A percentile compares a stretch with the other conserved stretches of the same genome.
These are phyloP conservation scores for Jacaranda copaia DNA, from an alignment of 257 asterid species.

Conservation along the genomic window DNA sequence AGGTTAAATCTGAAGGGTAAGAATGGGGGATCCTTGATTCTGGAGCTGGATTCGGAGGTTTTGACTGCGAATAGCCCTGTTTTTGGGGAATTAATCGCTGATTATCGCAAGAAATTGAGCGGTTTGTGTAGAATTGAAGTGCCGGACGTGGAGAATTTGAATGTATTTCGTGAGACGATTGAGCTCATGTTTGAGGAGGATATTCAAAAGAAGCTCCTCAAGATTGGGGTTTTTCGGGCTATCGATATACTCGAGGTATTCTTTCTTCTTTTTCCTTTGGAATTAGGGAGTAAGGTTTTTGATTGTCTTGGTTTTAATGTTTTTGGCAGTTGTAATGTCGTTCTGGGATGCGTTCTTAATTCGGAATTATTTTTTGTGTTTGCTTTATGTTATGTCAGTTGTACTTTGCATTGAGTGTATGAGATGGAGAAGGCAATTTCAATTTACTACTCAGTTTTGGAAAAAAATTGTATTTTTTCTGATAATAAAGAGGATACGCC, in stretches of 20 bases:
- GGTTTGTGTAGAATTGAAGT: constrained; percentile 91
- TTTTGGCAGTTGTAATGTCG: constrained; percentile 7
- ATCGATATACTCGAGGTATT: constrained; percentile 87
- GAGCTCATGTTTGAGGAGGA: constrained; percentile 95
- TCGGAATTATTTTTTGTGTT: background rate
- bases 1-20: constrained; percentile 84
- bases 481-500: constrained; percentile 13
- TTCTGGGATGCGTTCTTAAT: background rate
- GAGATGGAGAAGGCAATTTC: constrained; percentile 8
- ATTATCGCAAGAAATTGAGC: constrained; percentile 55
- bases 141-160: constrained; percentile 82
- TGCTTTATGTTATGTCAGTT: background rate
- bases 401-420: constrained; percentile 16
- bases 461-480: constrained; percentile 6
- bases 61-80: constrained; percentile 70
- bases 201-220: constrained; percentile 61
- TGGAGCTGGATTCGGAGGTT: constrained; percentile 83
- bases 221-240: constrained; percentile 76
- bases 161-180: constrained; percentile 72
- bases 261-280: background rate
- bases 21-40: constrained; percentile 66
- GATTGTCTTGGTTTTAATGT: constrained; percentile 12
- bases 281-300: constrained; percentile 23
- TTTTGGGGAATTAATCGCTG: constrained; percentile 71
- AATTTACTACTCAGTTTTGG: constrained; percentile 28